Conservation (phyloP, 1,284 basidiomycete genomes). For the Cutaneotrichosporon arboriforme region DNA sequence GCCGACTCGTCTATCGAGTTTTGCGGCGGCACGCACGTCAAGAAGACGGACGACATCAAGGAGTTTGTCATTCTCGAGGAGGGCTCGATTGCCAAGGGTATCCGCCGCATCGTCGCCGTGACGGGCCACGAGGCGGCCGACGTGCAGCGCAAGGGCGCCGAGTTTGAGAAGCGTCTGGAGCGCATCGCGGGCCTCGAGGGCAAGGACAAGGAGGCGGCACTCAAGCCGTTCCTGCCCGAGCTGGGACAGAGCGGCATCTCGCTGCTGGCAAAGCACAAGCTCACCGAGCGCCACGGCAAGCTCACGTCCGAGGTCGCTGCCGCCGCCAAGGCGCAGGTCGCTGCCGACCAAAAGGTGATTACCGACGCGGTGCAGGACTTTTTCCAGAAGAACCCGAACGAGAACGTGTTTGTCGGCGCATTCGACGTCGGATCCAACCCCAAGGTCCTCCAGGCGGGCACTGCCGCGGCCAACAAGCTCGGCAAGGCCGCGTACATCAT, state of each 20-base stretch:
- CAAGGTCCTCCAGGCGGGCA: conserved; percentile 60
- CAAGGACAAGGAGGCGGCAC: conserved; percentile 73
- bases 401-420: conserved; percentile 62
- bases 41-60: conserved; percentile 92
- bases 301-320: conserved; percentile 82
- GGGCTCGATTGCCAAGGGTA: conserved; percentile 95
- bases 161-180: conserved; percentile 62
- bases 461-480: conserved; percentile 65
- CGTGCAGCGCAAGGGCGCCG: conserved; percentile 66
- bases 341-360: conserved; percentile 70
- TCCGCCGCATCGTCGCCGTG: conserved; percentile 87
- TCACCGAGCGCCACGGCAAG: conserved; percentile 67
- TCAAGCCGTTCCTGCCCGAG: conserved; percentile 81
- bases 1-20: conserved; percentile 86
- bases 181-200: conserved; percentile 62
- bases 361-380: conserved; percentile 63
- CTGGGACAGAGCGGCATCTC: conserved; percentile 87
- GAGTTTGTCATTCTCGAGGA: conserved; percentile 92
- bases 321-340: conserved; percentile 73
- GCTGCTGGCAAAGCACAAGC: conserved; percentile 69
- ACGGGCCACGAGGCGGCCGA: conserved; percentile 89
- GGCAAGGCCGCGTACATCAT: conserved; percentile 84
- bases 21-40: conserved; percentile 98
- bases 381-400: conserved; percentile 70
- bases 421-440: conserved; percentile 63